Evolutionary conservation across 2,329 filamentous ascomycete species (phyloP).

Genomic region (Penicillium concentricum): DNA sequence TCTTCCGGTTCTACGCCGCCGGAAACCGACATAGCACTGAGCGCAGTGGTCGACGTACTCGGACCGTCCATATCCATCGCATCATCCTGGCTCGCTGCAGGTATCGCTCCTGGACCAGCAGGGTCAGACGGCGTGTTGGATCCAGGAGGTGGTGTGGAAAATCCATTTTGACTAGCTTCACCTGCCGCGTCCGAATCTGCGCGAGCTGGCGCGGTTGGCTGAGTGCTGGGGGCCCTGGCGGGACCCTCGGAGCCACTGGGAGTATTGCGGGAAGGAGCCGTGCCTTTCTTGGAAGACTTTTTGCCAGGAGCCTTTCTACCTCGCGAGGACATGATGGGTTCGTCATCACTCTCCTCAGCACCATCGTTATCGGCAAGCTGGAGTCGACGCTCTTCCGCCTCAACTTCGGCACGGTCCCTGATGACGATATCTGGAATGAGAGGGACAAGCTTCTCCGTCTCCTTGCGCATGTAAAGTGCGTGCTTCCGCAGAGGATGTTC

Average conservation of each 20-base stretch:
- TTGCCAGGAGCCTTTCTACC: slow-evolving; percentile 82
- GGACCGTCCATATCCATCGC: slow-evolving; percentile 81
- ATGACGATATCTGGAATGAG: slow-evolving; percentile 92
- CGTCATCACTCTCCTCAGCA: slow-evolving; percentile 90
- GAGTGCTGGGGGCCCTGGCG: slow-evolving; percentile 54
- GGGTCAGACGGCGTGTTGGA: slow-evolving; percentile 72
- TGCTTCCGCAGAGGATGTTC: slow-evolving; percentile 86
- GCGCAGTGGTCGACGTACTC: slow-evolving; percentile 65
- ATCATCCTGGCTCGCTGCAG: slow-evolving; percentile 70
- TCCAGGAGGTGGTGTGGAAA: slow-evolving; percentile 76
- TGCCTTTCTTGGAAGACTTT: slow-evolving; percentile 67
- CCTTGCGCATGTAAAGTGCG: slow-evolving; percentile 93
- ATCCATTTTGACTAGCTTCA: slow-evolving; percentile 78
- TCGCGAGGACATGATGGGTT: slow-evolving; percentile 96
- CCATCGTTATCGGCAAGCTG: slow-evolving; percentile 79
- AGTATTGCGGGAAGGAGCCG: slow-evolving; percentile 66
- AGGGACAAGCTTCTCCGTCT: slow-evolving; percentile 93
- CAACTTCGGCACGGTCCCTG: slow-evolving; percentile 87
- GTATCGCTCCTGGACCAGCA: slow-evolving; percentile 63
- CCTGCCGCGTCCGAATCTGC: slow-evolving; percentile 71
- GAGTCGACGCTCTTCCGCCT: slow-evolving; percentile 77
- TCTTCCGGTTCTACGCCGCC: slow-evolving; percentile 87
- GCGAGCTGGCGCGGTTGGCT: slow-evolving; percentile 50
- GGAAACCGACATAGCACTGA: slow-evolving; percentile 65
- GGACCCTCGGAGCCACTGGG: slow-evolving; percentile 76